Conservation (phyloP, 2,329 filamentous ascomycete species). For the Trichoderma hamatum region DNA sequence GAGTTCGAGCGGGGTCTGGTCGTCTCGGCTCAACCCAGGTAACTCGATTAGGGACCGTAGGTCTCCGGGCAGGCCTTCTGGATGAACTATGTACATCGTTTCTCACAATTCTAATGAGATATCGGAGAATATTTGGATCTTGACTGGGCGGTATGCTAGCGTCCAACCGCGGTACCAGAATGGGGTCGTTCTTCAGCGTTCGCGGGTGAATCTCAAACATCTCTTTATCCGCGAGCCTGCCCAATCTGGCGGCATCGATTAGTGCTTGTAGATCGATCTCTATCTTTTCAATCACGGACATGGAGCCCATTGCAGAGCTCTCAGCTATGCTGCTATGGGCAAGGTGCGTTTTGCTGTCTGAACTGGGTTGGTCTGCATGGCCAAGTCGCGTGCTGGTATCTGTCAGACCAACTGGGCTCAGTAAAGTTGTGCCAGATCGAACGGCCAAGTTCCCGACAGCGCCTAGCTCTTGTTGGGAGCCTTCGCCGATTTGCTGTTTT, state of each 20-base stretch:
- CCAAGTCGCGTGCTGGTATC: neutral
- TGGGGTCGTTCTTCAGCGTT: slow-evolving; percentile 46
- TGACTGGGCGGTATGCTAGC: slow-evolving; percentile 45
- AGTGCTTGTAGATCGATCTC: slow-evolving; percentile 39
- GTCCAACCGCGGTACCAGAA: slow-evolving; percentile 38
- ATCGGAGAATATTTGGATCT: slow-evolving; percentile 40
- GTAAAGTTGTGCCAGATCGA: neutral
- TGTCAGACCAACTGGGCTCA: neutral
- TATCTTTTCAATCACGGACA: slow-evolving; percentile 19
- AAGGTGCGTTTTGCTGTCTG: neutral
- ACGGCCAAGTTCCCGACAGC: slow-evolving; percentile 32
- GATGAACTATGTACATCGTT: neutral
- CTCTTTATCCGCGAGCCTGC: slow-evolving; percentile 34
- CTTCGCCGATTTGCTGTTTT: slow-evolving; percentile 31
- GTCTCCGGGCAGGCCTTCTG: slow-evolving; percentile 25
- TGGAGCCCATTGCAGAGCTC: neutral
- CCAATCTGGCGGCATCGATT: slow-evolving; percentile 39
- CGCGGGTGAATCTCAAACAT: slow-evolving; percentile 46
- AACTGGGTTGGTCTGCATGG: neutral
- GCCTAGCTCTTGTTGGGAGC: slow-evolving; percentile 32
- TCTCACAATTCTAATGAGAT: slow-evolving; percentile 31
- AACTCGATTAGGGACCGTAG: slow-evolving; percentile 21
- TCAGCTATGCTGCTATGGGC: slow-evolving; percentile 11
- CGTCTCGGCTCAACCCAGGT: slow-evolving; percentile 33
- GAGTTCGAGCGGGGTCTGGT: slow-evolving; percentile 25